Percentiles rank a stretch among this genome's conserved stretches.
Evolutionary conservation across 768 basidiomycete species (phyloP).

Genomic region (Termitomyces sp.): DNA sequence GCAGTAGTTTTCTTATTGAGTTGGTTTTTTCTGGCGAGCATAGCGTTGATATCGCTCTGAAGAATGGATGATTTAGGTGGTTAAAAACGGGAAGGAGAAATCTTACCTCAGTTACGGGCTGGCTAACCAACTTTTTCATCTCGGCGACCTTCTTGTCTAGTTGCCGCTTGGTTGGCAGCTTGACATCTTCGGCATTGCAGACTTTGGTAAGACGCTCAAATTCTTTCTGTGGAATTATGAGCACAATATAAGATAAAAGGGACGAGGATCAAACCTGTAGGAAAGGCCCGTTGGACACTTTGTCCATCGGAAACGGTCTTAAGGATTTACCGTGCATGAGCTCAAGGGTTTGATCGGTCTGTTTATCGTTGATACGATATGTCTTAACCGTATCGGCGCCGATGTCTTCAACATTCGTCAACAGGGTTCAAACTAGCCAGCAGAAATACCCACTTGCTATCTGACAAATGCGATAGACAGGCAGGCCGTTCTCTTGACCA

Average conservation of each 20-base stretch:
- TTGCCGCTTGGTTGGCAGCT: conserved; percentile 60
- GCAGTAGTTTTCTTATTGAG: conserved; percentile 27
- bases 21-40: conserved; percentile 62
- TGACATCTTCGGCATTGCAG: conserved; percentile 45
- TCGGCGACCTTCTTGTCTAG: conserved; percentile 62
- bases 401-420: conserved; percentile 32
- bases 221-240: conserved; percentile 49
- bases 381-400: conserved; percentile 49
- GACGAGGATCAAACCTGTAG: conserved; percentile 48
- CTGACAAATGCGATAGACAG: conserved; percentile 81
- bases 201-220: conserved; percentile 52
- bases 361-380: conserved; percentile 65
- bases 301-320: conserved; percentile 70
- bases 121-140: conserved; percentile 50
- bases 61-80: neutral
- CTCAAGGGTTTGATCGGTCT: conserved; percentile 61
- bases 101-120: conserved; percentile 74
- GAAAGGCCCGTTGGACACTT: conserved; percentile 74
- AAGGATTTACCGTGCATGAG: conserved; percentile 72
- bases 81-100: neutral
- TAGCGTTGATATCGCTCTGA: conserved; percentile 79
- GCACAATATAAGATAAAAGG: neutral
- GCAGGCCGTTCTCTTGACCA: conserved; percentile 48
- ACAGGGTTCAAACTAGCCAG: neutral
- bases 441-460: conserved; percentile 53